Percentiles rank a stretch among this genome's conserved stretches.
Conservation (phyloP, 495 filamentous ascomycete genomes). For the Apodospora peruviana region DNA sequence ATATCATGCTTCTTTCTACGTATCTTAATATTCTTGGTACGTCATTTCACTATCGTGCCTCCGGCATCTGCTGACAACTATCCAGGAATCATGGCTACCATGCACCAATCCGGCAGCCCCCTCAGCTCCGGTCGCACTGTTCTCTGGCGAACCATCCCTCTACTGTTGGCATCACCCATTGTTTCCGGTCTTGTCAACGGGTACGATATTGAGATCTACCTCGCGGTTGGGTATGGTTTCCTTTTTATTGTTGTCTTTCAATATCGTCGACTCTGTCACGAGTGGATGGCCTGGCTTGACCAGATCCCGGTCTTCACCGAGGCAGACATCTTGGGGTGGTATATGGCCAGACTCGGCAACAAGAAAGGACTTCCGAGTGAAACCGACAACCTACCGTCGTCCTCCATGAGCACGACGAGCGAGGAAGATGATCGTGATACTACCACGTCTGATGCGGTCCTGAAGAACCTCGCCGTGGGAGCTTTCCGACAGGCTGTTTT, state of each 20-base stretch:
- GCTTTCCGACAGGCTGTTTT: conserved; percentile 12
- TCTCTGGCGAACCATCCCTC: conserved; percentile 37
- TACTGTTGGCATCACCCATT: conserved; percentile 43
- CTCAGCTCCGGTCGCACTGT: conserved; percentile 31
- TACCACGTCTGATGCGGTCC: not conserved
- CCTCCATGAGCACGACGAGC: not conserved
- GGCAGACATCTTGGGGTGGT: conserved; percentile 46
- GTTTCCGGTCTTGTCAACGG: conserved; percentile 40
- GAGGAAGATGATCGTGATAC: not conserved
- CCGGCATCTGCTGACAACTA: too few relatives aligned
- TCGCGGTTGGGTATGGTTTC: conserved; percentile 42
- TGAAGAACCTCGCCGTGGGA: conserved; percentile 10
- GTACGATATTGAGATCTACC: conserved; percentile 43
- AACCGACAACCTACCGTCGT: conserved; percentile 5
- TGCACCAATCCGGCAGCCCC: conserved; percentile 22
- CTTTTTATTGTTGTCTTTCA: conserved; percentile 38
- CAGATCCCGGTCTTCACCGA: conserved; percentile 41
- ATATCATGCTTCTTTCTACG: conserved; percentile 42
- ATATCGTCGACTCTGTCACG: conserved; percentile 40
- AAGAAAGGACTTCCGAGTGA: not conserved
- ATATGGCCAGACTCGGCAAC: conserved; percentile 23
- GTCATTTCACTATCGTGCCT: not conserved
- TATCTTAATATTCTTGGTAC: conserved; percentile 44
- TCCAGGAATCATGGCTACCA: conserved; percentile 24
- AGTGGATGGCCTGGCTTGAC: conserved; percentile 49